phyloP scores from a whole-genome alignment of 192 early-diverging fungal genomes.

The Polychytrium aggregatum region DNA sequence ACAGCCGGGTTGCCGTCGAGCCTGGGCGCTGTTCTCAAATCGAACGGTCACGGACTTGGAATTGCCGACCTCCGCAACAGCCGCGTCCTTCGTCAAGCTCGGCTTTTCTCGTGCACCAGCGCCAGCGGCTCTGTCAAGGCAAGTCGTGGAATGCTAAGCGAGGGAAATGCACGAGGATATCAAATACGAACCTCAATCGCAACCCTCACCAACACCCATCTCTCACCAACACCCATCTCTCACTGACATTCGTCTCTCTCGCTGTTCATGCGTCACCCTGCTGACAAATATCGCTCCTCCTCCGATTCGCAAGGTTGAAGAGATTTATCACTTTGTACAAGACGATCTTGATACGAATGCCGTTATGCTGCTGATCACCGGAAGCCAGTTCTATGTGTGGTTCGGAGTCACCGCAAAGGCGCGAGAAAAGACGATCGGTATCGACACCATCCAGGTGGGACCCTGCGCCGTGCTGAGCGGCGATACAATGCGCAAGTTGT shows the following conservation, averaged over 20 bases:
- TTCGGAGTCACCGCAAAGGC: constrained; percentile 10
- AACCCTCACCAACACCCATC: neutral
- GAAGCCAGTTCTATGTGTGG: constrained; percentile 16
- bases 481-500: neutral
- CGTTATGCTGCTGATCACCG: constrained; percentile 14
- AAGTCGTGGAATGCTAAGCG: neutral
- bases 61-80: no score
- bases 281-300: no score
- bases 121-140: no score
- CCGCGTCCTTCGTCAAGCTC: no score
- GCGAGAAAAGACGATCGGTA: constrained; percentile 13
- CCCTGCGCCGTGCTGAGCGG: neutral
- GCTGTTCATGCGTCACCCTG: neutral
- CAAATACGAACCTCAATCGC: neutral
- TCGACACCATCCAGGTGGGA: constrained; percentile 3
- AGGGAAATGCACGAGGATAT: neutral
- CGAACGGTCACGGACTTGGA: no score
- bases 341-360: constrained; percentile 17
- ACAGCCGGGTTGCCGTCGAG: no score
- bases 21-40: no score
- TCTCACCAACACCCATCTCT: neutral
- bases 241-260: neutral
- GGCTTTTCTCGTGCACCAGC: no score
- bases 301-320: constrained; percentile 8
- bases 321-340: constrained; percentile 10